Percentiles rank a stretch among this genome's conserved stretches.
Evolutionary conservation across 2,329 filamentous ascomycete species (phyloP).

Genomic region (Nigrograna mackinnonii): DNA sequence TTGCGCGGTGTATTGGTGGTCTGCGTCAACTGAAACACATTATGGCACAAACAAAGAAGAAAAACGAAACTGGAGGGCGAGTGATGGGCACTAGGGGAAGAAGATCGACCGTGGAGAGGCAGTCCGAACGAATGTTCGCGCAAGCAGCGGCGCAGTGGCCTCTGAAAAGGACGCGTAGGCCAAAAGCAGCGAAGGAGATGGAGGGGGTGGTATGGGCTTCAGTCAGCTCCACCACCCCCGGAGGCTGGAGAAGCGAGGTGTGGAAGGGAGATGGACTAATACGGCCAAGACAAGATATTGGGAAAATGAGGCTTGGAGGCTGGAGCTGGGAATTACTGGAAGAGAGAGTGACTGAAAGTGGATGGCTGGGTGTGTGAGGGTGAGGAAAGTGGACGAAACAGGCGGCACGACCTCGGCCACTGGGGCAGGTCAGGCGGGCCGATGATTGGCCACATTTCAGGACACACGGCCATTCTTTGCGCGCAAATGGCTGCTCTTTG

Average conservation of each 20-base stretch:
- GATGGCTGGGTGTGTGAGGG: too few relatives aligned
- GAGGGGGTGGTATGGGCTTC: slow-evolving; percentile 13
- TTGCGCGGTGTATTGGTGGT: slow-evolving; percentile 25
- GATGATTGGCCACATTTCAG: too few relatives aligned
- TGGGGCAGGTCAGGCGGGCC: too few relatives aligned
- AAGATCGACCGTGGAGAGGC: neutral
- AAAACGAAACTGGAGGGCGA: slow-evolving; percentile 5
- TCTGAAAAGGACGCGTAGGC: too few relatives aligned
- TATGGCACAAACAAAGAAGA: neutral
- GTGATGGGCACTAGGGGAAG: neutral
- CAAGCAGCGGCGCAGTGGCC: slow-evolving; percentile 24
- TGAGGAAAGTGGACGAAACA: too few relatives aligned
- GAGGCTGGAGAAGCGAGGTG: slow-evolving; percentile 23
- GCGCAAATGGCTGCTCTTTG: too few relatives aligned
- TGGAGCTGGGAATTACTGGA: neutral
- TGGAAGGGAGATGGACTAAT: slow-evolving; percentile 22
- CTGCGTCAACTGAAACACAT: slow-evolving; percentile 25
- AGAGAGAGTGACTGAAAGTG: neutral
- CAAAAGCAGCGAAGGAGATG: slow-evolving; percentile 14
- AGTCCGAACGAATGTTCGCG: slow-evolving; percentile 28
- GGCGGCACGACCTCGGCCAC: too few relatives aligned
- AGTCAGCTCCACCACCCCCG: slow-evolving; percentile 28
- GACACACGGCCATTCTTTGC: too few relatives aligned
- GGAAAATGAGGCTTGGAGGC: slow-evolving; percentile 8
- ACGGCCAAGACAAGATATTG: slow-evolving; percentile 15